Evolutionary conservation across 179 eudicot genomes (phyloP), one percentile per base, ranked within the genome.

Genomic region (Sideroxylon spinosum): DNA sequence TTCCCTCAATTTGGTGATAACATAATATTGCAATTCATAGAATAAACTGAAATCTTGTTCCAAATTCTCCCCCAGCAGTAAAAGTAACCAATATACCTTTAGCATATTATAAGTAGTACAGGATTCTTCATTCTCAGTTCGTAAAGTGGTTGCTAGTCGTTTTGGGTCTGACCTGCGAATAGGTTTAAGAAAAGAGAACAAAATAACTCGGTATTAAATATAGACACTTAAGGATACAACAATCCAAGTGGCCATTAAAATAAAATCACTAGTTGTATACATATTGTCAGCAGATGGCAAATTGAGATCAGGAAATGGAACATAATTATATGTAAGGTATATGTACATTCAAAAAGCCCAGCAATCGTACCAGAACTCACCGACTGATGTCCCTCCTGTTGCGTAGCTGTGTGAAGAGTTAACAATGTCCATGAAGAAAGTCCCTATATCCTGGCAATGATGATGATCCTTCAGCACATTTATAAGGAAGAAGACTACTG

Each of bases 51-150:
- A 26, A 53, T 55, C 59, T 4, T 72, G 44, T 37, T 37, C 44
- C 44, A 37, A 37, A 4, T 37, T 37, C 44, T 37, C 44, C 44
- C 2, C 44, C 44, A 37, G 5, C 44, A 3, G 44, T 37, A 74
- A 59, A 12, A 57, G 77, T 10, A 23, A 75, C 62, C 14, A 9
- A 19, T 80, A 62, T 71, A 91, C 99, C 97, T 96, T 96, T 50
- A 96, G 90, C 99, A 96, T 92, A 81, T 96, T 70, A 10, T 96
- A 81, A 91, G 92, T 26, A 97, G 92, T 72, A 97, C 98, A 96
- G 9, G 98, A 91, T 85, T 96, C 99, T 87, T 91, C 96, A 82
- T 86, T 86, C 84, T 96, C 98, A 12, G 90, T 86, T 7, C 78
- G 68, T 75, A 96, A 82, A 78, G 80, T 79, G 81, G 75, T 84